phyloP scores from a whole-genome alignment of 225 moss, liverwort and hornwort species.

The Climacium dendroides region DNA sequence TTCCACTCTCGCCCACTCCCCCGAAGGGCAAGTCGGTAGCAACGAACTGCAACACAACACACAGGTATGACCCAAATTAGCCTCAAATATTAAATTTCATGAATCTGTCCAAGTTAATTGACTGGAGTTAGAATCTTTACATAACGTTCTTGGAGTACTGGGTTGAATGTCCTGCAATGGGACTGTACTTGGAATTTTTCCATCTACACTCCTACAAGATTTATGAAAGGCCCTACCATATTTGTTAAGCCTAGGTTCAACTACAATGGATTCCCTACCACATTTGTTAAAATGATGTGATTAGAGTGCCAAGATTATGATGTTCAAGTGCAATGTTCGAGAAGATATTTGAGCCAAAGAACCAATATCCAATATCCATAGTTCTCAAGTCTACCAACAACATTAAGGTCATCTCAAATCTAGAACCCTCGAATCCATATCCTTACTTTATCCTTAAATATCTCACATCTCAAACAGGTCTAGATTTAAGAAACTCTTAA shows the following conservation, averaged over 20 bases:
- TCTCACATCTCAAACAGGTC: neutral
- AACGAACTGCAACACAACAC: slow-evolving; percentile 23
- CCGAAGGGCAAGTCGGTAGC: slow-evolving; percentile 54
- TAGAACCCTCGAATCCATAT: neutral
- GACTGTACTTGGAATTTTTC: neutral
- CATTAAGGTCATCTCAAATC: neutral
- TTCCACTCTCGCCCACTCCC: slow-evolving; percentile 89
- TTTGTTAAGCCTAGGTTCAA: too few species aligned
- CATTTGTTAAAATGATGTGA: neutral
- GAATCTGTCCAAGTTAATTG: neutral
- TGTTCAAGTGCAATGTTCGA: neutral
- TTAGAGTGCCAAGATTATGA: neutral
- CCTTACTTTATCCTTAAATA: neutral
- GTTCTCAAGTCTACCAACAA: neutral
- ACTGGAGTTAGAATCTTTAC: neutral
- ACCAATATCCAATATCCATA: neutral
- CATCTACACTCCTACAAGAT: neutral
- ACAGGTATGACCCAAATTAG: neutral
- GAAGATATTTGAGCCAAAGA: neutral
- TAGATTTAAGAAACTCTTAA: neutral
- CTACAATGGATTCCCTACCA: neutral
- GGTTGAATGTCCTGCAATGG: neutral
- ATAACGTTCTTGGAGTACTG: neutral
- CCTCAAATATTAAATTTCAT: neutral
- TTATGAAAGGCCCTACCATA: neutral